Conservation (phyloP, 2,329 filamentous ascomycete species). For the Trichoderma sp. region DNA sequence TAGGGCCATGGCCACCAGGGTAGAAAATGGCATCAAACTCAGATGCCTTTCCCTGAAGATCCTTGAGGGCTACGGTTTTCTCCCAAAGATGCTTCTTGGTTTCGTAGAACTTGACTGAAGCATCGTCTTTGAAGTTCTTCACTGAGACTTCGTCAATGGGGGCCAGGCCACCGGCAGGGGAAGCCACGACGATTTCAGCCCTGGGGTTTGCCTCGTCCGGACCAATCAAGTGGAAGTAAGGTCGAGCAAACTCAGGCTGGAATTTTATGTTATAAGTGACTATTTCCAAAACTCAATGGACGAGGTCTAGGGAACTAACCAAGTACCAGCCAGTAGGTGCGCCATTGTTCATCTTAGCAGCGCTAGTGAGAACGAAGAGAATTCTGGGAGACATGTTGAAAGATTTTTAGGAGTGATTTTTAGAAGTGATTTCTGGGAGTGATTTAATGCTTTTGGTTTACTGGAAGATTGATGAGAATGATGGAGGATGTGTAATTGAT, state of each 20-base stretch:
- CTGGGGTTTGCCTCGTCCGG: slow-evolving; percentile 51
- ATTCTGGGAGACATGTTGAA: slow-evolving; percentile 54
- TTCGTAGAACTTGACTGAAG: slow-evolving; percentile 52
- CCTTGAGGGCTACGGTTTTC: not conserved
- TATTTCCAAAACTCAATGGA: not conserved
- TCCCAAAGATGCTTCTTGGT: slow-evolving; percentile 41
- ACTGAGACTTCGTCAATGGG: slow-evolving; percentile 61
- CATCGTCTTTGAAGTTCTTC: slow-evolving; percentile 54
- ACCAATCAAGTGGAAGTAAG: slow-evolving; percentile 18
- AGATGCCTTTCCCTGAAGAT: not conserved
- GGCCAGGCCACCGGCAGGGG: slow-evolving; percentile 59
- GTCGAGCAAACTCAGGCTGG: not conserved
- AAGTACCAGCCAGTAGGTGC: slow-evolving; percentile 69
- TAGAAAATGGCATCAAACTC: not conserved
- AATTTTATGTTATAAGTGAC: not conserved
- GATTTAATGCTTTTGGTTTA: not conserved
- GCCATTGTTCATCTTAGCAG: slow-evolving; percentile 44
- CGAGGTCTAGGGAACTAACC: slow-evolving; percentile 45
- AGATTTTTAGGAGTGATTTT: not conserved
- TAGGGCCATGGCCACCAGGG: not conserved
- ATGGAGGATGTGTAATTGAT: not conserved
- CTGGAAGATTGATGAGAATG: not conserved
- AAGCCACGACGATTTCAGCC: slow-evolving; percentile 56
- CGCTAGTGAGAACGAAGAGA: slow-evolving; percentile 69
- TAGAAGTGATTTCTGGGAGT: not conserved